Percentiles rank a stretch among this genome's conserved stretches.
These are phyloP conservation scores for Ceratobasidium theobromae DNA, from an alignment of 1,284 basidiomycete species.

Conservation along the genomic window DNA sequence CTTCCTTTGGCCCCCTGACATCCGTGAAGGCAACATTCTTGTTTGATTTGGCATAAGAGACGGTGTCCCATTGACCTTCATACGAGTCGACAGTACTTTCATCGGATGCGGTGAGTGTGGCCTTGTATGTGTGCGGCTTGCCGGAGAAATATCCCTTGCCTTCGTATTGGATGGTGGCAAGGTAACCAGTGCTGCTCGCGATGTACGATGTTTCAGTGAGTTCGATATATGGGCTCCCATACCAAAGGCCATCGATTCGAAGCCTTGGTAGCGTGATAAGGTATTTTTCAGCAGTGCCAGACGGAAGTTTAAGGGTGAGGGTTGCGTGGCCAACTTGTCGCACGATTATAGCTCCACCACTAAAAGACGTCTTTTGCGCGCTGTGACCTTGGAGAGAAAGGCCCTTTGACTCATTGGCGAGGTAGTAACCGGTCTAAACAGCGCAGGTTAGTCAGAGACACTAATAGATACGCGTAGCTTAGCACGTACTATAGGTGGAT, in stretches of 20 bases:
- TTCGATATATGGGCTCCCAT: conserved; percentile 82
- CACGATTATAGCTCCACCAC: conserved; percentile 76
- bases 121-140: conserved; percentile 92
- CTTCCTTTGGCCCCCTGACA: conserved; percentile 55
- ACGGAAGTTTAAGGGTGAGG: conserved; percentile 66
- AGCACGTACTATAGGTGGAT: conserved; percentile 70
- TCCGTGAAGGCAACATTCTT: conserved; percentile 52
- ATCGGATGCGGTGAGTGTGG: conserved; percentile 57
- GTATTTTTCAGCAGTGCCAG: conserved; percentile 69
- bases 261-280: conserved; percentile 88
- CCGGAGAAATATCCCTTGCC: conserved; percentile 95
- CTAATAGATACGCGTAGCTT: conserved; percentile 10
- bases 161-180: conserved; percentile 83
- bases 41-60: conserved; percentile 54
- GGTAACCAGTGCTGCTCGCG: conserved; percentile 73
- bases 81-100: conserved; percentile 56
- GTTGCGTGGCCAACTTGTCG: conserved; percentile 96
- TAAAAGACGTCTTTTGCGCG: conserved; percentile 88
- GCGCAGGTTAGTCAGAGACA: conserved; percentile 5
- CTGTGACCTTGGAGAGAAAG: conserved; percentile 85
- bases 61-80: conserved; percentile 89
- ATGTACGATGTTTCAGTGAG: conserved; percentile 84
- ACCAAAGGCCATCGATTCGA: conserved; percentile 62
- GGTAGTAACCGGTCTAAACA: conserved; percentile 65
- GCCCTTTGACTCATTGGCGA: conserved; percentile 82